Conservation (phyloP, 495 filamentous ascomycete species). For the Hapsidospora chrysogenum region DNA sequence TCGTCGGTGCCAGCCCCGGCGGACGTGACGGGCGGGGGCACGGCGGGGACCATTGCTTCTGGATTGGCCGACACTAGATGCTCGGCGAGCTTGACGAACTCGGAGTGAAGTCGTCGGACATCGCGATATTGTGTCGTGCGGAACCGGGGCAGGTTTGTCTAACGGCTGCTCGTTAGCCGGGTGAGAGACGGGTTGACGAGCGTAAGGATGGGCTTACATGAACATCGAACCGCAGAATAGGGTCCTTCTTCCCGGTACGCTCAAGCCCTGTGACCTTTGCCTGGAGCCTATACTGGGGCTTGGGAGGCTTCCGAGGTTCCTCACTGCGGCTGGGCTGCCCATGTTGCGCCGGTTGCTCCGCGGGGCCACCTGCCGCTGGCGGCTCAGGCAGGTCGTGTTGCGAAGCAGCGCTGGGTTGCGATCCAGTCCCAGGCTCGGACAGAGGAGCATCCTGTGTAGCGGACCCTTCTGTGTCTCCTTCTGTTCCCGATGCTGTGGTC, state of each 20-base stretch:
- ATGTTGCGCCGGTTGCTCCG: slow-evolving; percentile 21
- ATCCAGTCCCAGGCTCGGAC: slow-evolving; percentile 3
- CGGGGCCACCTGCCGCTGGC: slow-evolving; percentile 13
- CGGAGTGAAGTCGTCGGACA: slow-evolving; percentile 83
- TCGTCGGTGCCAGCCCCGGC: slow-evolving; percentile 95
- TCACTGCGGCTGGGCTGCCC: slow-evolving; percentile 16
- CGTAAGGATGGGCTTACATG: slow-evolving; percentile 44
- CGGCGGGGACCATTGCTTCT: slow-evolving; percentile 92
- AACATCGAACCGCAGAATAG: slow-evolving; percentile 88
- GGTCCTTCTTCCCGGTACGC: slow-evolving; percentile 85
- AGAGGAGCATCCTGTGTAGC: slow-evolving; percentile 1
- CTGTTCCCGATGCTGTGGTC: slow-evolving; percentile 15
- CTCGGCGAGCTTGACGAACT: slow-evolving; percentile 87
- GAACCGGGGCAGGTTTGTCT: slow-evolving; percentile 97
- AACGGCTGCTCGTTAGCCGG: slow-evolving; percentile 5
- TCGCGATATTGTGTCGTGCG: slow-evolving; percentile 96
- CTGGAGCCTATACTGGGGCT: slow-evolving; percentile 68
- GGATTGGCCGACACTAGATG: slow-evolving; percentile 93
- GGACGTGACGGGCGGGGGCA: slow-evolving; percentile 78
- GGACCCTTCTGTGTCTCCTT: slow-evolving; percentile 7
- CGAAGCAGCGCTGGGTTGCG: not conserved
- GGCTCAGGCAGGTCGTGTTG: slow-evolving; percentile 3
- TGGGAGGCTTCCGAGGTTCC: slow-evolving; percentile 12
- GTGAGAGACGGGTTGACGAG: not conserved
- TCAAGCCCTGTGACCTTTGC: slow-evolving; percentile 90